A percentile compares a stretch with the other conserved stretches of the same genome.
These are phyloP conservation scores for Raphanus raphanistrum DNA, from an alignment of 345 rosid species.

Conservation along the genomic window DNA sequence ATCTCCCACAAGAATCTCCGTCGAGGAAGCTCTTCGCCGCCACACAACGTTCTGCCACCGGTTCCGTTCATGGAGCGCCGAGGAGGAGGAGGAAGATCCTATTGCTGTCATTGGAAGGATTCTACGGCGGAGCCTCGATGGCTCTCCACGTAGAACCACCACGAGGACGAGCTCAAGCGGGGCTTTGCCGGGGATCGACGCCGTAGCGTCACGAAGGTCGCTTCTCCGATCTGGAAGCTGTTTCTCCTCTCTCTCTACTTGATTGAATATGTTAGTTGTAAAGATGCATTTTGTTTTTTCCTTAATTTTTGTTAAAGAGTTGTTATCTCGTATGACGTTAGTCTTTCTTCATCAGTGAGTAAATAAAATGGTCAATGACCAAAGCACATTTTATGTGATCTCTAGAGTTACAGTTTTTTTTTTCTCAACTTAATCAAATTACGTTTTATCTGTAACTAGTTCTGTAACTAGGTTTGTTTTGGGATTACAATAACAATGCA, in stretches of 20 bases:
- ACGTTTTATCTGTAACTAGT: not conserved
- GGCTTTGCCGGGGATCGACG: slow-evolving; percentile 45
- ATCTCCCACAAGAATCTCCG: slow-evolving; percentile 40
- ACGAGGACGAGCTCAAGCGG: slow-evolving; percentile 37
- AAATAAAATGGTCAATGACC: slow-evolving; percentile 19
- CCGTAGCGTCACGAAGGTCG: slow-evolving; percentile 32
- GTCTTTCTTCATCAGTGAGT: not conserved
- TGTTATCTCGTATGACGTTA: slow-evolving; percentile 12
- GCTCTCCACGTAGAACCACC: slow-evolving; percentile 41
- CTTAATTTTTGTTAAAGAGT: slow-evolving; percentile 1
- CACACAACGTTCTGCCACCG: slow-evolving; percentile 62
- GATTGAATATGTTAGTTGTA: slow-evolving; percentile 23
- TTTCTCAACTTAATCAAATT: not conserved
- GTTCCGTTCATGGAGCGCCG: slow-evolving; percentile 41
- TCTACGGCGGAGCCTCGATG: slow-evolving; percentile 60
- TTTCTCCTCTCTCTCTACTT: slow-evolving; percentile 59
- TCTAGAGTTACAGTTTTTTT: not conserved
- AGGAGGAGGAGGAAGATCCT: slow-evolving; percentile 63
- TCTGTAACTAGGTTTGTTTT: not conserved
- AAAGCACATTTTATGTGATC: slow-evolving; percentile 15
- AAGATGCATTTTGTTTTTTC: not conserved
- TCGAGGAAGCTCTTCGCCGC: slow-evolving; percentile 58
- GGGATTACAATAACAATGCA: not conserved
- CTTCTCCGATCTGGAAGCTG: slow-evolving; percentile 67
- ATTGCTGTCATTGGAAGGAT: slow-evolving; percentile 59